phyloP scores from a whole-genome alignment of 345 rosid genomes.

The Eucalyptus fibrosa region DNA sequence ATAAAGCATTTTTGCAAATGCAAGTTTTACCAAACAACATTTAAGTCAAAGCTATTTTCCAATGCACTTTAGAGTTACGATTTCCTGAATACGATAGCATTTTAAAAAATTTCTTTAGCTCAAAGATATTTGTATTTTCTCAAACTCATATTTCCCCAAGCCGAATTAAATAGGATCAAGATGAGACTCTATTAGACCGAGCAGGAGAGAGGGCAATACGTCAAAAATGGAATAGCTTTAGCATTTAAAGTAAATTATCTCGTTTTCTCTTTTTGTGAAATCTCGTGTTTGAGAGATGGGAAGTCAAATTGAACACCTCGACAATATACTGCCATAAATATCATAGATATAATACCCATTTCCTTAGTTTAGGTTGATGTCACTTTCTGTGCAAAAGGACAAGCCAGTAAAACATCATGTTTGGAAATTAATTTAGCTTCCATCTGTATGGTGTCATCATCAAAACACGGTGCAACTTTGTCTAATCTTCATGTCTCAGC shows the following conservation, averaged over 20 bases:
- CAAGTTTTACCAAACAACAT: no score
- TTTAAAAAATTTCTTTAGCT: rapidly evolving
- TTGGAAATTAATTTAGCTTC: neutral
- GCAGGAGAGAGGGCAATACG: neutral
- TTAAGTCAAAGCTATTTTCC: no score
- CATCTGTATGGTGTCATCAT: neutral
- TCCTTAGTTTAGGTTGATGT: neutral
- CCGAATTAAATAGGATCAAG: no score
- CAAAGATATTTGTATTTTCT: no score
- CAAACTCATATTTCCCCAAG: no score
- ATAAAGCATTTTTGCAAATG: no score
- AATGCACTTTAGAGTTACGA: no score
- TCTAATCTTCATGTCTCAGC: neutral
- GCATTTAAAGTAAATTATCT: neutral
- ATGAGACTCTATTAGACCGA: neutral
- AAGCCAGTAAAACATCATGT: neutral
- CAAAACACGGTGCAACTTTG: neutral
- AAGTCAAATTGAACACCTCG: neutral
- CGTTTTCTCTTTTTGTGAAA: neutral
- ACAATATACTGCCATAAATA: neutral
- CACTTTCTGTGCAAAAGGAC: neutral
- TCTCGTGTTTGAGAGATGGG: neutral
- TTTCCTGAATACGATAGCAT: no score
- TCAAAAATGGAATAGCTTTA: neutral
- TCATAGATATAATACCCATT: neutral